Evolutionary conservation across 495 filamentous ascomycete genomes (phyloP).

Genomic region (Usnea hakonensis): DNA sequence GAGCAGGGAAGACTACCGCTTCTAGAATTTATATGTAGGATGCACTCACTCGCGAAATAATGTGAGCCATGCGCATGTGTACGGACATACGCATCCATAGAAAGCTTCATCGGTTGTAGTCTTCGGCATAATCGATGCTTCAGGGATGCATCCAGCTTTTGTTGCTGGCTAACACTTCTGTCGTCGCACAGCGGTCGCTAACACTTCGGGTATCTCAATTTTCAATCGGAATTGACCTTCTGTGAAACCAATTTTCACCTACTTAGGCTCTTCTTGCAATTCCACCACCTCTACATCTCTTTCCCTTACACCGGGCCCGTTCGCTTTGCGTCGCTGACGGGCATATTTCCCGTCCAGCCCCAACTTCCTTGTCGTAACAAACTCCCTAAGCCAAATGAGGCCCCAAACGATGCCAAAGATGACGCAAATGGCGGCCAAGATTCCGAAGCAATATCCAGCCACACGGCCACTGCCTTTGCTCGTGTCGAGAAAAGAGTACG

Average conservation of each 20-base stretch:
- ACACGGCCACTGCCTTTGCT: conserved; percentile 38
- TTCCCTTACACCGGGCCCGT: background rate
- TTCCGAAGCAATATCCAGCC: conserved; percentile 46
- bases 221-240: background rate
- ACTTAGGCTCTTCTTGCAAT: conserved; percentile 1
- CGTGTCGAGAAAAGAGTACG: conserved; percentile 66
- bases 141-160: background rate
- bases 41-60: too few species aligned
- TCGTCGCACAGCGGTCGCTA: background rate
- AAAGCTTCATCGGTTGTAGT: too few species aligned
- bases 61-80: too few species aligned
- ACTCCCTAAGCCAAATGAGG: conserved; percentile 45
- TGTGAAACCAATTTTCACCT: background rate
- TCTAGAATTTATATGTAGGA: too few species aligned
- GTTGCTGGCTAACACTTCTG: background rate
- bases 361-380: conserved; percentile 31
- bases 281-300: conserved; percentile 13
- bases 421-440: conserved; percentile 54
- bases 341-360: conserved; percentile 21
- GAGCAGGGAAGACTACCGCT: too few species aligned
- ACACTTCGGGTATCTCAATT: background rate
- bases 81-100: too few species aligned
- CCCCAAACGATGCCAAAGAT: conserved; percentile 52
- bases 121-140: background rate
- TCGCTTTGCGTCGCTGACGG: background rate